Conservation (phyloP, 139 green algal genomes). For the Microglena sp. region DNA sequence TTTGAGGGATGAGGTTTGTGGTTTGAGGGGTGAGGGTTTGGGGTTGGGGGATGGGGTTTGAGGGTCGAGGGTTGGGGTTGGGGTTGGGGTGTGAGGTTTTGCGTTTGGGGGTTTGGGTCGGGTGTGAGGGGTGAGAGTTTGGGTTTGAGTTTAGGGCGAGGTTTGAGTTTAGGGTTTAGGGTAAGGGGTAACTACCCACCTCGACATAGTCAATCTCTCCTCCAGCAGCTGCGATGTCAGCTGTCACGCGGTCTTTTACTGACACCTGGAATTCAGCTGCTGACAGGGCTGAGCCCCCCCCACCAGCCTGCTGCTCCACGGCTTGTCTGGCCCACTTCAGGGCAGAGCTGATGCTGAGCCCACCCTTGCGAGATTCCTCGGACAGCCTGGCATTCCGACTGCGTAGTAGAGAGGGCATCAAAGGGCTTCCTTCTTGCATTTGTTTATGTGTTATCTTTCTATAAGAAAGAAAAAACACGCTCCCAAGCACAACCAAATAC, state of each 20-base stretch:
- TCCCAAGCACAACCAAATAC: not conserved
- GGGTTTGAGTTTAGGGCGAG: too few species aligned
- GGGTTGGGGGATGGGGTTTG: too few species aligned
- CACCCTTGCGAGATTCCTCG: slow-evolving; percentile 40
- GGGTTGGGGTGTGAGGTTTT: too few species aligned
- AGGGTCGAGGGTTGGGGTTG: too few species aligned
- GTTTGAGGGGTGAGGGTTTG: too few species aligned
- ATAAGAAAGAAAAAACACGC: not conserved
- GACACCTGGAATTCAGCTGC: not conserved
- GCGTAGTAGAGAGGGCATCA: slow-evolving; percentile 16
- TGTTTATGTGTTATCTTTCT: too few species aligned
- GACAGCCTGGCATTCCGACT: slow-evolving; percentile 82
- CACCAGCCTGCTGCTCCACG: slow-evolving; percentile 9
- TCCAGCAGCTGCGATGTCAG: slow-evolving; percentile 13
- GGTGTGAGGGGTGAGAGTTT: too few species aligned
- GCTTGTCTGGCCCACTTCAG: slow-evolving; percentile 29
- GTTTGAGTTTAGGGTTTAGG: too few species aligned
- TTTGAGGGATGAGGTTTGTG: too few species aligned
- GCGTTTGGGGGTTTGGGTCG: too few species aligned
- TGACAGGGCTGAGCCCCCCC: not conserved
- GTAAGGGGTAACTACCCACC: too few species aligned
- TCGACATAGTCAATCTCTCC: slow-evolving; percentile 85
- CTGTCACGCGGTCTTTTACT: not conserved
- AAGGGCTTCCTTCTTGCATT: too few species aligned
- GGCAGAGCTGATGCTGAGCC: slow-evolving; percentile 42